Evolutionary conservation across 495 filamentous ascomycete genomes (phyloP).

Genomic region (Aspergillus diversus): DNA sequence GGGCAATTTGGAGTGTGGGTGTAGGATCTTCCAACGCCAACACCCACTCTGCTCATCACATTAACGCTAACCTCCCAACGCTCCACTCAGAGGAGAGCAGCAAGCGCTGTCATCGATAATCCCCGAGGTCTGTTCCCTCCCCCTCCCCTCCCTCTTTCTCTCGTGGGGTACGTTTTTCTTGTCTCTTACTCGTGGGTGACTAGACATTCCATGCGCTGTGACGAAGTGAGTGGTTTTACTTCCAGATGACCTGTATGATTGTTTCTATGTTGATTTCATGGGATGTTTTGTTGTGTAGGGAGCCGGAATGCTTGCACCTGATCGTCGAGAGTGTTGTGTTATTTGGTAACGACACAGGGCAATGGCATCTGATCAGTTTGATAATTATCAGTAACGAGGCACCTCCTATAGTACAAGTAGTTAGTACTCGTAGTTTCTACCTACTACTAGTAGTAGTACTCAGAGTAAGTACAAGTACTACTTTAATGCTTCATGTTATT

Average conservation of each 20-base stretch:
- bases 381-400: background rate
- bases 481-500: background rate
- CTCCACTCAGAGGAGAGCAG: constrained; percentile 5
- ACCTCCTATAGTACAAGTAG: too few species aligned
- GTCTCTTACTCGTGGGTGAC: background rate
- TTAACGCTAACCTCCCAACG: background rate
- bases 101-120: constrained; percentile 14
- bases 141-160: background rate
- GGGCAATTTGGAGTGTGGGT: background rate
- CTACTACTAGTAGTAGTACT: background rate
- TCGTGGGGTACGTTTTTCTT: constrained; percentile 3
- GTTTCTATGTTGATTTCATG: background rate
- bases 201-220: background rate
- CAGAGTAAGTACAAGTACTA: too few species aligned
- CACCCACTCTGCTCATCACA: background rate
- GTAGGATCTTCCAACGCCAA: background rate
- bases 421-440: too few species aligned
- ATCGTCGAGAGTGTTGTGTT: too few species aligned
- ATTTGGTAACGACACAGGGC: background rate
- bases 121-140: background rate
- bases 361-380: background rate
- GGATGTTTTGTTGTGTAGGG: background rate
- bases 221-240: background rate
- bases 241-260: background rate
- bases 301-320: too few species aligned